Evolutionary conservation across 306 rosid genomes (phyloP), one percentile per base, ranked within the genome.

Genomic region (Purshia tridentata): DNA sequence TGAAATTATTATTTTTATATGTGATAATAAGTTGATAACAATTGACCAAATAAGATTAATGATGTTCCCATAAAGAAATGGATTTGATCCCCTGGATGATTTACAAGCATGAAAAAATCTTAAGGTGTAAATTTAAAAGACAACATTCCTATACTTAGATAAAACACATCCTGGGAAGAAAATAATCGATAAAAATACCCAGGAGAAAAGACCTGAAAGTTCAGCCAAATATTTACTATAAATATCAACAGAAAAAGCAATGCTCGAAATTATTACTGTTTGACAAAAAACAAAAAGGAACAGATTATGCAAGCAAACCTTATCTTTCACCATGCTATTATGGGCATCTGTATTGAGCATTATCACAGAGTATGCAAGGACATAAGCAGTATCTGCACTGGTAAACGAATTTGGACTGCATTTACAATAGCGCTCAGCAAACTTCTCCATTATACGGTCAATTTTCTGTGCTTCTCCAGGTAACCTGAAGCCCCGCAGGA

Each of bases 401-500:
- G 96, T 84, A 81, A 95, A 95, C 58, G 96, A 90, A 90, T 84
- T 90, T 35, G 98, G 96, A 67, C 76, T 95, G 87, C 97, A 91
- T 91, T 91, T 95, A 83, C 99, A 95, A 80, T 85, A 95, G 59
- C 99, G 98, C 84, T 95, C 99, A n/a, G 99, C 99, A 88, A 95
- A 91, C 89, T 95, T 95, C 96, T 95, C 99, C 99, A 95, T 95
- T 76, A 95, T 95, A 68, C 98, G 99, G 77, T 95, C 99, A 55
- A 95, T 95, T 85, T 95, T 95, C 77, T 95, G 99, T 72, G 99
- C 99, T 83, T 95, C 99, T 79, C 99, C 99, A 58, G 99, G 99
- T 75, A 95, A 81, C 86, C 89, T 91, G 87, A 95, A 95, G 80
- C 99, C 99, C 78, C 83, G 89, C 51, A 95, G 97, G 83, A 95